phyloP scores from a whole-genome alignment of 1,139 yeast species.

The Debaryomyces robertsiae region DNA sequence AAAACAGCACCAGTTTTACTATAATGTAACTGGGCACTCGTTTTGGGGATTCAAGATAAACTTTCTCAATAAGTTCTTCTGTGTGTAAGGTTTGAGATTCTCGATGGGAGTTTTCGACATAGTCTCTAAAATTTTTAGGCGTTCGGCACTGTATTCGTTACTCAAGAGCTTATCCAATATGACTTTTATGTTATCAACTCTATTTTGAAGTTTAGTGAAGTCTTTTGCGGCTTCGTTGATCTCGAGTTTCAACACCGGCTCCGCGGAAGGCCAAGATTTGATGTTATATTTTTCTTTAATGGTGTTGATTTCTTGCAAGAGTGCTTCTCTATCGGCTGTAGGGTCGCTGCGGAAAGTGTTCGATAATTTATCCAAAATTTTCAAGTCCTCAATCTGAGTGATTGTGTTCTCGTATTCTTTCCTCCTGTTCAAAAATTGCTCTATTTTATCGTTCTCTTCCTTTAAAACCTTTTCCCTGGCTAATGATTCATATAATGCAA shows the following conservation, averaged over 20 bases:
- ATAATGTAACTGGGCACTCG: slow-evolving; percentile 34
- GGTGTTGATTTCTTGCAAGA: slow-evolving; percentile 46
- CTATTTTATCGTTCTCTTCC: slow-evolving; percentile 60
- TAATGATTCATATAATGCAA: slow-evolving; percentile 73
- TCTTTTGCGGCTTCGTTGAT: slow-evolving; percentile 28
- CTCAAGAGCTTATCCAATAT: slow-evolving; percentile 39
- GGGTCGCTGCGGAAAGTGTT: slow-evolving; percentile 34
- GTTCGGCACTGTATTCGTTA: slow-evolving; percentile 27
- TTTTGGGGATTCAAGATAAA: slow-evolving; percentile 41
- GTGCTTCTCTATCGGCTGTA: slow-evolving; percentile 39
- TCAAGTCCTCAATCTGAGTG: slow-evolving; percentile 51
- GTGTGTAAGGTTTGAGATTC: slow-evolving; percentile 29
- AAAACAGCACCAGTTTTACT: neutral
- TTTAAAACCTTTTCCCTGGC: slow-evolving; percentile 66
- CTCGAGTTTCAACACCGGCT: slow-evolving; percentile 40
- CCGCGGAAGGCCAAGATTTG: slow-evolving; percentile 58
- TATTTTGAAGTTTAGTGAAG: slow-evolving; percentile 28
- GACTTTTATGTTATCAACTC: slow-evolving; percentile 30
- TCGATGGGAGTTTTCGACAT: slow-evolving; percentile 30
- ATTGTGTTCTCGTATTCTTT: slow-evolving; percentile 37
- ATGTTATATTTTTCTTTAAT: slow-evolving; percentile 58
- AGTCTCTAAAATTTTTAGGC: slow-evolving; percentile 29
- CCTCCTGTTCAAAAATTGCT: slow-evolving; percentile 52
- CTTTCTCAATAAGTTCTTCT: slow-evolving; percentile 45
- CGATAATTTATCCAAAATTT: slow-evolving; percentile 45